Conservation (phyloP, 192 early-diverging fungal species). For the Umbelopsis isabellina region DNA sequence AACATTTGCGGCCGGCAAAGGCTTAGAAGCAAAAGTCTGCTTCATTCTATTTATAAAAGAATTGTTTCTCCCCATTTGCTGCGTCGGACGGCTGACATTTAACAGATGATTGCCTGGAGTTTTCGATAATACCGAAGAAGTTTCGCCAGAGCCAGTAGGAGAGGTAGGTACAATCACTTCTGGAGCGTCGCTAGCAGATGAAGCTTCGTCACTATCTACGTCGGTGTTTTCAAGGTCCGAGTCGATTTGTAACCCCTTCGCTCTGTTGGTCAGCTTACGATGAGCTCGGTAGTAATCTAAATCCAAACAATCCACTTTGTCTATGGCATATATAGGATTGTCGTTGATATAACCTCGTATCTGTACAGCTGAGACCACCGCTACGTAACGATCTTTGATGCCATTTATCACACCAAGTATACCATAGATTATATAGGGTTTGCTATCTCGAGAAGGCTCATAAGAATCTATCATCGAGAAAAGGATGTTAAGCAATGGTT, state of each 20-base stretch:
- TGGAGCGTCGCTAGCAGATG: no score
- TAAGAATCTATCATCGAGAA: conserved; percentile 20
- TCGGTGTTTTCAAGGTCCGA: conserved; percentile 8
- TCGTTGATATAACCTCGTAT: conserved; percentile 42
- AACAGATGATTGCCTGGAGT: neutral
- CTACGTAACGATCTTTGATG: conserved; percentile 33
- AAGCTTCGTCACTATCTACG: neutral
- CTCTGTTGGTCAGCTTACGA: conserved; percentile 28
- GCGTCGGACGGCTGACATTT: conserved; percentile 3
- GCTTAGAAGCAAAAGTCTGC: conserved; percentile 9
- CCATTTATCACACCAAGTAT: conserved; percentile 36
- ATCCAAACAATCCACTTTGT: conserved; percentile 42
- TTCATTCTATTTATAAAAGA: conserved; percentile 24
- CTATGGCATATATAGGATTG: conserved; percentile 43
- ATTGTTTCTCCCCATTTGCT: neutral
- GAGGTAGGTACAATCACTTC: no score
- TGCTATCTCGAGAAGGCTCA: conserved; percentile 13
- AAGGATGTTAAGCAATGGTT: neutral
- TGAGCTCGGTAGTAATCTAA: conserved; percentile 35
- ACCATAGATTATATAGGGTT: conserved; percentile 32
- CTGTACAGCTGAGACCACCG: conserved; percentile 43
- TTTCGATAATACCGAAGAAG: neutral
- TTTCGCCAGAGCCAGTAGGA: neutral
- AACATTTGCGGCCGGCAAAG: conserved; percentile 27
- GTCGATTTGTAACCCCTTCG: conserved; percentile 8